Conservation (phyloP, 2,329 filamentous ascomycete genomes). For the Biscogniauxia mediterranea region DNA sequence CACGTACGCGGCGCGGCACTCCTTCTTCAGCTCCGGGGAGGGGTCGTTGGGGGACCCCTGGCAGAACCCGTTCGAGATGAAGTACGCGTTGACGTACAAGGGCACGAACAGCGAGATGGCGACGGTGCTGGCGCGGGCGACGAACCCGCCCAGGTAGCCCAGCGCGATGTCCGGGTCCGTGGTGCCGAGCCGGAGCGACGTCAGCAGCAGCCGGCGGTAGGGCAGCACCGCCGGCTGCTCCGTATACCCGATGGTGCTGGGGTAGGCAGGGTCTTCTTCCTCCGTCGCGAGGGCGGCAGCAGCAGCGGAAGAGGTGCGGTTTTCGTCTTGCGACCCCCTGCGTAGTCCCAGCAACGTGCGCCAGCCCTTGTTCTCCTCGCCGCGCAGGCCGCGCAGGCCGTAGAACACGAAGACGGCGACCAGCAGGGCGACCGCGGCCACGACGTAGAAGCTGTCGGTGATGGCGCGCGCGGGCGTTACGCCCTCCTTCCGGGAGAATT, state of each 20-base stretch:
- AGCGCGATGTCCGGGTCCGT: conserved; percentile 75
- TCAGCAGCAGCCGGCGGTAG: conserved; percentile 58
- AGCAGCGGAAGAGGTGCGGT: background rate
- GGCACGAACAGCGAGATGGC: conserved; percentile 95
- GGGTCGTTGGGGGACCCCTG: conserved; percentile 62
- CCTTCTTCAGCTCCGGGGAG: conserved; percentile 73
- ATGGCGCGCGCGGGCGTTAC: conserved; percentile 73
- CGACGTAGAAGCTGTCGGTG: conserved; percentile 82
- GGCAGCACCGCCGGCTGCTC: conserved; percentile 40
- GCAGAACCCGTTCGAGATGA: conserved; percentile 78
- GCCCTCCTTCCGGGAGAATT: conserved; percentile 70
- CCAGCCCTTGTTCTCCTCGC: conserved; percentile 78
- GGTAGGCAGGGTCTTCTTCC: background rate
- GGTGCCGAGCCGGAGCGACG: conserved; percentile 68
- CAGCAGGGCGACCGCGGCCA: conserved; percentile 67
- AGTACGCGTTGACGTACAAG: conserved; percentile 88
- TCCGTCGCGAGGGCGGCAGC: background rate
- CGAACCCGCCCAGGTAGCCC: conserved; percentile 90
- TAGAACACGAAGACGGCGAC: conserved; percentile 76
- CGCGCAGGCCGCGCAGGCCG: conserved; percentile 66
- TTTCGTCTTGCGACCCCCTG: conserved; percentile 13
- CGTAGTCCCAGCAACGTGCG: conserved; percentile 49
- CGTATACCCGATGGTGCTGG: background rate
- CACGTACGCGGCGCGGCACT: conserved; percentile 84
- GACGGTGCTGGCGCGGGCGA: conserved; percentile 90